Conservation (phyloP, 768 basidiomycete genomes). For the Tylopilus subfusipes region DNA sequence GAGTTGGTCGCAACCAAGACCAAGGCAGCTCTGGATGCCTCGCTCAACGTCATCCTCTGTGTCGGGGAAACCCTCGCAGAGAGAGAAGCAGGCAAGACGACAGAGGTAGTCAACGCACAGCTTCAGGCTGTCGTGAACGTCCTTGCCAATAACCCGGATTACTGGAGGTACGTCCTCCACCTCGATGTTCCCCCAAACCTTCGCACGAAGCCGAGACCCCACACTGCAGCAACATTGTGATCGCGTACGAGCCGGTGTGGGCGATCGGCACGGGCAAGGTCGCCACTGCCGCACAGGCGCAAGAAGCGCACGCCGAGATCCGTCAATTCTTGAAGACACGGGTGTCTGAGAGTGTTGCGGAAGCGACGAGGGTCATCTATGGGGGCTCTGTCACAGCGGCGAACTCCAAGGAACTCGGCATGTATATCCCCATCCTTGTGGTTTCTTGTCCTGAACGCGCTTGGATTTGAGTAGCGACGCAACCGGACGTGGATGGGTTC, state of each 20-base stretch:
- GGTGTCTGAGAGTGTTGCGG: conserved; percentile 68
- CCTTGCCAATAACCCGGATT: conserved; percentile 47
- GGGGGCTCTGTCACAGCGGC: conserved; percentile 91
- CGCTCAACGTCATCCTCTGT: conserved; percentile 89
- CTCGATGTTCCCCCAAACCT: background rate
- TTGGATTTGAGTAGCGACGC: conserved; percentile 46
- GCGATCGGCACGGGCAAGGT: conserved; percentile 98
- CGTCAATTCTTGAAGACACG: conserved; percentile 65
- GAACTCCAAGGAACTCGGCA: conserved; percentile 86
- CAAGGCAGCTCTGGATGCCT: conserved; percentile 69
- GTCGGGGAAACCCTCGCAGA: conserved; percentile 91
- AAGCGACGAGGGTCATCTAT: conserved; percentile 83
- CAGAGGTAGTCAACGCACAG: conserved; percentile 76
- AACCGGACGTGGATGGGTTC: conserved; percentile 93
- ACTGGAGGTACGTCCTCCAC: conserved; percentile 69
- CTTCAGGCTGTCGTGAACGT: conserved; percentile 69
- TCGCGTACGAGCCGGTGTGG: conserved; percentile 98
- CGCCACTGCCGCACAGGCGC: conserved; percentile 87
- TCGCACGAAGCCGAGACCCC: background rate
- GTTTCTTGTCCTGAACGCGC: background rate
- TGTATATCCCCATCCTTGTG: conserved; percentile 24
- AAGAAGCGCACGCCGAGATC: conserved; percentile 84
- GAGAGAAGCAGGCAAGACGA: conserved; percentile 77
- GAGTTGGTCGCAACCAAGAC: conserved; percentile 83
- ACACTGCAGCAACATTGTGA: conserved; percentile 69